A percentile compares a stretch with the other conserved stretches of the same genome.
Evolutionary conservation across 768 basidiomycete species (phyloP).

Genomic region (Hypsizygus marmoreus): DNA sequence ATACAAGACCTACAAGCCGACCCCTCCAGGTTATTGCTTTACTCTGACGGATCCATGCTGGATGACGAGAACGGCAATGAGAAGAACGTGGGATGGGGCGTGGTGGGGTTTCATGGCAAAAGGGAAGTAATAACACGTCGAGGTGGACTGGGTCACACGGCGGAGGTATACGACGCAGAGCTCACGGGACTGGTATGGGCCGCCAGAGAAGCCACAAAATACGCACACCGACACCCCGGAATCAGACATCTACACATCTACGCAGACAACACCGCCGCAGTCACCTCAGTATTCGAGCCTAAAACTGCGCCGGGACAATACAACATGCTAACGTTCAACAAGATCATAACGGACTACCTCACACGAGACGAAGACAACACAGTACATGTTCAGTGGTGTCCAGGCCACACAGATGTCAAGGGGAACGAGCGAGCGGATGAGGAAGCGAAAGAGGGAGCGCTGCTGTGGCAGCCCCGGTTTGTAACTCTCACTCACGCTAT

Average conservation of each 20-base stretch:
- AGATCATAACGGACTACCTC: too few species aligned
- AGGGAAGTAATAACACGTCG: not conserved
- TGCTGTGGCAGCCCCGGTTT: not conserved
- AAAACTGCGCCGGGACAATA: too few species aligned
- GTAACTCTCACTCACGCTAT: not conserved
- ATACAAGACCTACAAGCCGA: too few species aligned
- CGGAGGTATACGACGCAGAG: not conserved
- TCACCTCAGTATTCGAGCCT: too few species aligned
- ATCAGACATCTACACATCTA: too few species aligned
- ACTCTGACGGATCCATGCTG: not conserved
- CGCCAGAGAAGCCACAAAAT: too few species aligned
- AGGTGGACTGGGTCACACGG: too few species aligned
- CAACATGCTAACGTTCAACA: too few species aligned
- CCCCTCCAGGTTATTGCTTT: not conserved
- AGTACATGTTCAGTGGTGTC: too few species aligned
- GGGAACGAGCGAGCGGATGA: not conserved
- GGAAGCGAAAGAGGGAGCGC: slow-evolving; percentile 1
- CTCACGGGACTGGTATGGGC: not conserved
- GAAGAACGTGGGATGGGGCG: not conserved
- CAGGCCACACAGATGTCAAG: not conserved
- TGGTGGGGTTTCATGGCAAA: not conserved
- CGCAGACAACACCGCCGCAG: too few species aligned
- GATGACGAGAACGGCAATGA: not conserved
- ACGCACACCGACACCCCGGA: too few species aligned
- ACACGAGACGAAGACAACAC: too few species aligned